Base-by-base conservation (phyloP, 1,284 basidiomycete species). In the Cryptococcus wingfieldii region DNA sequence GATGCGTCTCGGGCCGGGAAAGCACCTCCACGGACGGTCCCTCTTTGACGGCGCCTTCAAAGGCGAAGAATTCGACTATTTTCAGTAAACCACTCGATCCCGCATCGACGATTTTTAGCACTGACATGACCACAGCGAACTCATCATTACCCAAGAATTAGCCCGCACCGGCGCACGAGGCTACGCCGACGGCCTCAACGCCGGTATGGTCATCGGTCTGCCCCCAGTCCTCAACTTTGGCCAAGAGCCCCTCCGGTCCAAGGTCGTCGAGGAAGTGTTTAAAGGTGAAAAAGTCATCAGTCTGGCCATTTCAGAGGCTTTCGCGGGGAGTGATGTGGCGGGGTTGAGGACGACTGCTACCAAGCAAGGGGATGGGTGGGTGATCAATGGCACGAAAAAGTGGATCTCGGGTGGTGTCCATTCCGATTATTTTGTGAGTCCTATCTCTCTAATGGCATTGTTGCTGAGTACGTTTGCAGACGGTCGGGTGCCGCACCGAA, bases 361-460 rank as follows among this genome's bases (percentile, higher is more conserved):
- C 47, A 88, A 92, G 74, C 86, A 83, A 38, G 84, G 87, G 58
- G 91, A 94, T 68, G 91, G 90, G 38, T 81, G 79, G 87, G 85
- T 89, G 54, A 84, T 94, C 62, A 90, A 90, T 63, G 91, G 90
- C 8, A 91, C 89, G 7, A 94, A 95, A 77, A 80, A 80, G 65
- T 96, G 93, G 93, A 97, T 97, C 68, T 94, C 93, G 46, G 96
- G 93, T 66, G 90, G 89, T 49, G 78, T 77, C 72, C 73, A 74
- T 55, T 71, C 74, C 44, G 73, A 76, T 53, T 77, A 76, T 67
- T 76, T 76, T 53, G 68, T 70, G 50, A 50, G 68, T 14, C 44
- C 3, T 4, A 8, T 28, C 25, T 25, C n/a, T 46, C 10, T 27
- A 45, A 12, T 12, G 3, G 27, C 5, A 9, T 27, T 27, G 19